These are phyloP conservation scores for Isabelozyma gotoi DNA, from an alignment of 805 yeast species.

Conservation along the genomic window DNA sequence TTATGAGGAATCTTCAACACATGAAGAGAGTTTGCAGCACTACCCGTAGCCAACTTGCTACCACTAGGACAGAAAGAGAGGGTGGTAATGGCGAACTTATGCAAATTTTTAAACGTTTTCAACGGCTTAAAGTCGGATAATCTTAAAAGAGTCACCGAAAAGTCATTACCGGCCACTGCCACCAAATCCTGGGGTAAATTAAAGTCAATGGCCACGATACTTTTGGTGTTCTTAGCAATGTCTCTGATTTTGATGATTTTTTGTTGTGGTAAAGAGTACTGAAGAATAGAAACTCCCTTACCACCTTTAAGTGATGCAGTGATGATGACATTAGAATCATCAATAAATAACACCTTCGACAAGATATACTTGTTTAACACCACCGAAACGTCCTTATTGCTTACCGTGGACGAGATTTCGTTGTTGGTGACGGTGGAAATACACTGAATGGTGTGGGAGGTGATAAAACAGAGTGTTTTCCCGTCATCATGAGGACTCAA, in stretches of 20 bases:
- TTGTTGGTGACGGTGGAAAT: slow-evolving; percentile 50
- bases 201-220: slow-evolving; percentile 52
- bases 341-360: slow-evolving; percentile 44
- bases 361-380: slow-evolving; percentile 28
- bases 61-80: slow-evolving; percentile 71
- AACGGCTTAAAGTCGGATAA: slow-evolving; percentile 50
- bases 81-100: slow-evolving; percentile 74
- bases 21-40: slow-evolving; percentile 74
- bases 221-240: slow-evolving; percentile 49
- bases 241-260: slow-evolving; percentile 41
- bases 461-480: slow-evolving; percentile 60
- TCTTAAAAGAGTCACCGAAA: slow-evolving; percentile 59
- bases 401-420: slow-evolving; percentile 23
- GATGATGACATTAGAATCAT: slow-evolving; percentile 29
- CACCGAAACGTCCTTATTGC: slow-evolving; percentile 15
- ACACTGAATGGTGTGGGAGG: slow-evolving; percentile 52
- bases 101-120: slow-evolving; percentile 59
- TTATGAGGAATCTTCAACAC: slow-evolving; percentile 60
- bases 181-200: slow-evolving; percentile 43
- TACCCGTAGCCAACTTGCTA: slow-evolving; percentile 62
- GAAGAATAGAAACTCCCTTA: slow-evolving; percentile 38
- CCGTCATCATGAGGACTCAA: slow-evolving; percentile 57
- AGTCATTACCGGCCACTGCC: slow-evolving; percentile 65
- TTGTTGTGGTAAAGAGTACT: slow-evolving; percentile 43
- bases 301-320: slow-evolving; percentile 39